Conservation (phyloP, 176 grass and related monocot species). For the Triticum monococcum region DNA sequence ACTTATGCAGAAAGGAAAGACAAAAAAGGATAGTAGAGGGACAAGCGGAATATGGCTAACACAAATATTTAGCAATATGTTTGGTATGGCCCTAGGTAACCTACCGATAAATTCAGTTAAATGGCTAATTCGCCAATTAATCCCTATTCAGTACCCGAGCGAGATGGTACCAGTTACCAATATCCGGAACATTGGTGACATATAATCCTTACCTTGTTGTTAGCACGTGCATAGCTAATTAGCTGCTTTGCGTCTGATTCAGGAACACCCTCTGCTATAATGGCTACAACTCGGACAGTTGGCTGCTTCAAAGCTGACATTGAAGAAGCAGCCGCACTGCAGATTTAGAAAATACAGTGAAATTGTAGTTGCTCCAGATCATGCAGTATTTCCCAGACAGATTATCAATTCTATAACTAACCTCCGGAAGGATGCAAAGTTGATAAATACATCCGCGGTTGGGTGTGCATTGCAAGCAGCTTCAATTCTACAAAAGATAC, state of each 20-base stretch:
- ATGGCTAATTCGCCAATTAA: too few relatives aligned
- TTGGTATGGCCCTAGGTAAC: too few relatives aligned
- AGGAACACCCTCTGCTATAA: slow-evolving; percentile 98
- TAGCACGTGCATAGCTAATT: slow-evolving; percentile 85
- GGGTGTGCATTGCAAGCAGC: slow-evolving; percentile 85
- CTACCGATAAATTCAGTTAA: too few relatives aligned
- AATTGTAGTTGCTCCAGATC: neutral
- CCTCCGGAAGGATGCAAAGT: slow-evolving; percentile 96
- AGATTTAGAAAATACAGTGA: slow-evolving; percentile 40
- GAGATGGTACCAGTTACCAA: too few relatives aligned
- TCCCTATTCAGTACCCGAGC: too few relatives aligned
- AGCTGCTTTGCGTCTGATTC: slow-evolving; percentile 92
- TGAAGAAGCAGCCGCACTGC: slow-evolving; percentile 90
- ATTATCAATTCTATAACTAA: slow-evolving; percentile 38
- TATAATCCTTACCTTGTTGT: slow-evolving; percentile 69
- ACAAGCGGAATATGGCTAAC: too few relatives aligned
- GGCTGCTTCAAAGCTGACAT: slow-evolving; percentile 93
- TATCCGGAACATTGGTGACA: too few relatives aligned
- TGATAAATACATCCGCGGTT: slow-evolving; percentile 98
- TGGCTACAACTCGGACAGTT: slow-evolving; percentile 92
- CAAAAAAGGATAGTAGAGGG: too few relatives aligned
- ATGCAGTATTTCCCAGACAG: neutral
- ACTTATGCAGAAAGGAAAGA: too few relatives aligned
- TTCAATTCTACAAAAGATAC: slow-evolving; percentile 71
- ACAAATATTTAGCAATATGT: too few relatives aligned